Evolutionary conservation across 176 grass and related monocot genomes (phyloP).

Genomic region (Triticum turgidum): DNA sequence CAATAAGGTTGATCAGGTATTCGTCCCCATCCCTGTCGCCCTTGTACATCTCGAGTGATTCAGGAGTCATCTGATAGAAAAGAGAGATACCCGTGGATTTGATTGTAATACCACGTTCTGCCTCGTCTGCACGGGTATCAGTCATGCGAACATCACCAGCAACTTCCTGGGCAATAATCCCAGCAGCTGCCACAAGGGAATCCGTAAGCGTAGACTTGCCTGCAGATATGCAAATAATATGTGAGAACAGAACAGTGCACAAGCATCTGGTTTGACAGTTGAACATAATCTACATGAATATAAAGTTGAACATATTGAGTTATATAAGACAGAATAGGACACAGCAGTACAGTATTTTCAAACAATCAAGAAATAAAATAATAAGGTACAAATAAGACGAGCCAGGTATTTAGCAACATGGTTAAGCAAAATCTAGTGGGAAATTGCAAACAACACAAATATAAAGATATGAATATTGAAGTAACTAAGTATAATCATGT

Average conservation of each 20-base stretch:
- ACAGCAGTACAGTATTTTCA: background rate
- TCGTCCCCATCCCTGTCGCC: constrained; percentile 54
- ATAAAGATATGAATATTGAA: no score
- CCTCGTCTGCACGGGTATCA: constrained; percentile 75
- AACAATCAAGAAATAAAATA: background rate
- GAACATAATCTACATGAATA: background rate
- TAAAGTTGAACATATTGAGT: background rate
- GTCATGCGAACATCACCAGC: constrained; percentile 87
- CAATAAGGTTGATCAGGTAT: constrained; percentile 79
- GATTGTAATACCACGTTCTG: constrained; percentile 81
- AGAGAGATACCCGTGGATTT: constrained; percentile 85
- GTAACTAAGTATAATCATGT: no score
- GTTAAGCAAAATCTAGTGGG: background rate
- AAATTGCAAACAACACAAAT: no score
- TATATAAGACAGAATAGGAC: no score
- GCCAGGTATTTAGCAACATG: background rate
- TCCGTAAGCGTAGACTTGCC: constrained; percentile 82
- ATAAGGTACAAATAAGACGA: background rate
- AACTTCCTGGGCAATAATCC: constrained; percentile 81
- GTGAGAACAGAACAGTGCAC: background rate
- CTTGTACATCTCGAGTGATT: constrained; percentile 60
- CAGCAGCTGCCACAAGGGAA: constrained; percentile 81
- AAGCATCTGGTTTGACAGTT: background rate
- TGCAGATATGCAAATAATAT: constrained; percentile 1
- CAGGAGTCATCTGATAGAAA: constrained; percentile 70